Evolutionary conservation across 108 stramenopile genomes (phyloP), one percentile per base, ranked within the genome.

Genomic region (Cyclostephanos invisitatus): DNA sequence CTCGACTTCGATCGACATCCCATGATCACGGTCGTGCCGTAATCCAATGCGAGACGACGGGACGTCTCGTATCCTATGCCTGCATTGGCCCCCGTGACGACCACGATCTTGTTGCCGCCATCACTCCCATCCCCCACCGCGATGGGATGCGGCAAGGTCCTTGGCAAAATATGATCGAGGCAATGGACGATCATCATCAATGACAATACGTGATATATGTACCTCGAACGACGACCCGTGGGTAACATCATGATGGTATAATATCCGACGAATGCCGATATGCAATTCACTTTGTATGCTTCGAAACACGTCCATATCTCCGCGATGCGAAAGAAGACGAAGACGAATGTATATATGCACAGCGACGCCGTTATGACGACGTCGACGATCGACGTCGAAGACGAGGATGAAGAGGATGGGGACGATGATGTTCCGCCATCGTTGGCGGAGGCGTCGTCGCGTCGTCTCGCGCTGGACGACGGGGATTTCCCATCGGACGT

Each of bases 1-100:
- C 56, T 75, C 14, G 40, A 11, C 50, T 21, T 35, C 11, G 78
- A 80, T 64, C 78, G 68, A 64, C 73, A 80, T 37, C 74, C 78
- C 68, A 80, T 29, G 28, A 80, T 58, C 21, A 80, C 78, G 0
- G 67, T 44, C 68, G 64, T 22, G 10, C 78, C 74, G 37, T 80
- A 75, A 17, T 50, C 64, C n/a, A 70, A 67, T 18, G 74, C 78
- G 21, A 80, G 78, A 50, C 75, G 74, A 25, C 78, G 20, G 8
- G 78, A 68, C 14, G 68, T 70, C 75, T 94, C 92, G 37, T 82
- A 88, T 20, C 92, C 92, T 64, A 94, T 86, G 1, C 92, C 92
- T 14, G 87, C 72, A 64, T 94, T 94, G 65, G 92, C 92, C 36
- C 92, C 92, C 2, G 92, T 94, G 28, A 94, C 80, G 10, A 94